phyloP scores from a whole-genome alignment of 495 filamentous ascomycete species.

The Tuber magnatum region DNA sequence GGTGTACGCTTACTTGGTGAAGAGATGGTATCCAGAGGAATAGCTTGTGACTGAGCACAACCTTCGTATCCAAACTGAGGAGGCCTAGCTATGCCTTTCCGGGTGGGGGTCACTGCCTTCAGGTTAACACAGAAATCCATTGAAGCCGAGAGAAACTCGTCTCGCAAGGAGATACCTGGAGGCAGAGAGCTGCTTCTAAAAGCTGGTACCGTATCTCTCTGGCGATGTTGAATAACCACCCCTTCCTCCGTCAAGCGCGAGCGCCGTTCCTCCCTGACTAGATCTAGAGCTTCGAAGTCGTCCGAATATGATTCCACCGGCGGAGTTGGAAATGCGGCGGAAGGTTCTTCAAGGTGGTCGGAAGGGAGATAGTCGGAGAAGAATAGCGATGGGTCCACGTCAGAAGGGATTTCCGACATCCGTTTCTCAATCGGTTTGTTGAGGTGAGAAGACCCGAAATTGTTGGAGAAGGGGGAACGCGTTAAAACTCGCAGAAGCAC shows the following conservation, averaged over 20 bases:
- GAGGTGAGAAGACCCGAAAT: neutral
- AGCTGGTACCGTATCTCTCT: constrained; percentile 53
- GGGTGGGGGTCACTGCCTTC: constrained; percentile 37
- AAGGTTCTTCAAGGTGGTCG: constrained; percentile 15
- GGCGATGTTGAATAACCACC: constrained; percentile 59
- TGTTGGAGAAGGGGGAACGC: neutral
- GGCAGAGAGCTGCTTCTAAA: constrained; percentile 57
- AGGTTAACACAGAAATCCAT: constrained; percentile 13
- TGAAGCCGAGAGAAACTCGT: constrained; percentile 6
- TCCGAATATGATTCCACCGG: constrained; percentile 45
- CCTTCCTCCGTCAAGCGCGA: constrained; percentile 47
- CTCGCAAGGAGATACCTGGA: constrained; percentile 43
- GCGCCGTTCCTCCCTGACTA: constrained; percentile 47
- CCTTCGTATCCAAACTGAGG: constrained; percentile 8
- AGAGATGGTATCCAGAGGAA: constrained; percentile 8
- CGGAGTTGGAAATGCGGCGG: constrained; percentile 14
- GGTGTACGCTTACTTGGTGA: constrained; percentile 20
- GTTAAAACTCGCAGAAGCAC: neutral
- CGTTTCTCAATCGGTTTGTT: constrained; percentile 1
- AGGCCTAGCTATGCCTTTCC: constrained; percentile 13
- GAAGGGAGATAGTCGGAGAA: constrained; percentile 32
- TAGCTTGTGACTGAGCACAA: constrained; percentile 14
- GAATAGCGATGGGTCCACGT: constrained; percentile 33
- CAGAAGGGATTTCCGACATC: constrained; percentile 36
- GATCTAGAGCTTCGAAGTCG: constrained; percentile 56